phyloP scores from a whole-genome alignment of 2,329 filamentous ascomycete genomes.

The Aspergillus fructus region DNA sequence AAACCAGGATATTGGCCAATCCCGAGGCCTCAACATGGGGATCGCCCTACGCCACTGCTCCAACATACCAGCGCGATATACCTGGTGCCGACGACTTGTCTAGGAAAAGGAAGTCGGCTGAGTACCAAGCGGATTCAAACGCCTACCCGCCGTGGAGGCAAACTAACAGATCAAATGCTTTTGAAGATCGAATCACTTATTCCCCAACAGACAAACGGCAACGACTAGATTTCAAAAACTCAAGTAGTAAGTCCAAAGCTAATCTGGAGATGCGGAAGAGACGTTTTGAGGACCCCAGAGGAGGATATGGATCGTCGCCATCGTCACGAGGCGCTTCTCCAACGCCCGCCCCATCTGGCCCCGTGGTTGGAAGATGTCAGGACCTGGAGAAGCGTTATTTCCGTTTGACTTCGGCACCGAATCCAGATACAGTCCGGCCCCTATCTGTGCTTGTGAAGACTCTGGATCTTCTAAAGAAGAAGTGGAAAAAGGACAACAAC shows the following conservation, averaged over 20 bases:
- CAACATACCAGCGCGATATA: slow-evolving; percentile 22
- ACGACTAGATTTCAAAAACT: slow-evolving; percentile 51
- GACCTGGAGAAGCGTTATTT: slow-evolving; percentile 91
- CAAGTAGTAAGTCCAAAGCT: slow-evolving; percentile 94
- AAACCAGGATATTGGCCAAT: slow-evolving; percentile 50
- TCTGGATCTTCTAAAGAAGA: slow-evolving; percentile 84
- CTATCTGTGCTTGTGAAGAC: slow-evolving; percentile 77
- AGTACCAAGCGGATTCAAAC: slow-evolving; percentile 54
- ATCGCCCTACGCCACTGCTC: slow-evolving; percentile 20
- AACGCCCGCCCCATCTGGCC: slow-evolving; percentile 52
- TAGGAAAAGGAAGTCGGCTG: slow-evolving; percentile 82
- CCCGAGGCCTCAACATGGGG: slow-evolving; percentile 40
- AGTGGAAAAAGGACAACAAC: slow-evolving; percentile 91
- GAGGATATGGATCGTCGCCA: slow-evolving; percentile 40
- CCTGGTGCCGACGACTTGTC: slow-evolving; percentile 35
- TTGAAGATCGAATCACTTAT: slow-evolving; percentile 76
- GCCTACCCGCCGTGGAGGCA: slow-evolving; percentile 71
- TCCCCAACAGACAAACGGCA: slow-evolving; percentile 52
- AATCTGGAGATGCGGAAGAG: slow-evolving; percentile 84
- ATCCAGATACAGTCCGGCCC: slow-evolving; percentile 84
- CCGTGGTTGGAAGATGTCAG: slow-evolving; percentile 82
- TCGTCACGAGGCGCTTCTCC: slow-evolving; percentile 50
- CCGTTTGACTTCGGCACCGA: slow-evolving; percentile 85
- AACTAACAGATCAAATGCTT: slow-evolving; percentile 60
- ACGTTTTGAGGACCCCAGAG: slow-evolving; percentile 67